Percentiles rank a stretch among this genome's conserved stretches.
Conservation (phyloP, 805 yeast genomes). For the Alloascoidea africana region DNA sequence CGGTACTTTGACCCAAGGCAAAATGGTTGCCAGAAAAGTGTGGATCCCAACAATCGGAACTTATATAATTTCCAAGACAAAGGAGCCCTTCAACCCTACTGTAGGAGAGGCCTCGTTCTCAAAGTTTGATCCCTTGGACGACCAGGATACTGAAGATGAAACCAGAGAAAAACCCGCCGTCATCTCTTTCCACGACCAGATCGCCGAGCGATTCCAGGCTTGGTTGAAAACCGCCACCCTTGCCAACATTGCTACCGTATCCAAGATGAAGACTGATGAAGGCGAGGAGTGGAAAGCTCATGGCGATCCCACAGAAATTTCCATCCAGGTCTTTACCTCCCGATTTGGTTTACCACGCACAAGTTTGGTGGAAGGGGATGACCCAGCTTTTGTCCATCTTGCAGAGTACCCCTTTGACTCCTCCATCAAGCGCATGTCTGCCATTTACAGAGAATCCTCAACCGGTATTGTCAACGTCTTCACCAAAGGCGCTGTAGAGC, state of each 20-base stretch:
- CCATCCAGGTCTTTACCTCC: slow-evolving; percentile 64
- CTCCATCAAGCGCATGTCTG: slow-evolving; percentile 57
- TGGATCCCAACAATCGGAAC: slow-evolving; percentile 58
- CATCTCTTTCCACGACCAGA: slow-evolving; percentile 4
- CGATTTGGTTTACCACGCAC: slow-evolving; percentile 38
- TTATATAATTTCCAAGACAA: slow-evolving; percentile 34
- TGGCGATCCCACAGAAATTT: slow-evolving; percentile 86
- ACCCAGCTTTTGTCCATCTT: slow-evolving; percentile 23
- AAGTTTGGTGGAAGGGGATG: slow-evolving; percentile 22
- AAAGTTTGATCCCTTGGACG: slow-evolving; percentile 21
- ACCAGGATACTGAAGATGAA: slow-evolving; percentile 14
- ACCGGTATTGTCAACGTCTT: slow-evolving; percentile 21
- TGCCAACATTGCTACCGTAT: slow-evolving; percentile 66
- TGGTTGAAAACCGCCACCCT: slow-evolving; percentile 59
- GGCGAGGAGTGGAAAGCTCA: slow-evolving; percentile 54
- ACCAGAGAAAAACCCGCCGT: slow-evolving; percentile 8
- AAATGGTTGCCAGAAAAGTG: slow-evolving; percentile 55
- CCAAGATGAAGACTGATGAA: slow-evolving; percentile 27
- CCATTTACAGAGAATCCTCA: slow-evolving; percentile 28
- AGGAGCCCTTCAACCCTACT: slow-evolving; percentile 51
- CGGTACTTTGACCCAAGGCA: slow-evolving; percentile 70
- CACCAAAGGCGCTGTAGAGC: slow-evolving; percentile 69
- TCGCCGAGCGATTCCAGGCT: slow-evolving; percentile 22
- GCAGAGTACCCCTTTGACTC: slow-evolving; percentile 68
- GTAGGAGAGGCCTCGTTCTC: slow-evolving; percentile 29